These are phyloP conservation scores for Magnusiomyces magnusii DNA, from an alignment of 1,139 yeast genomes.

Conservation along the genomic window DNA sequence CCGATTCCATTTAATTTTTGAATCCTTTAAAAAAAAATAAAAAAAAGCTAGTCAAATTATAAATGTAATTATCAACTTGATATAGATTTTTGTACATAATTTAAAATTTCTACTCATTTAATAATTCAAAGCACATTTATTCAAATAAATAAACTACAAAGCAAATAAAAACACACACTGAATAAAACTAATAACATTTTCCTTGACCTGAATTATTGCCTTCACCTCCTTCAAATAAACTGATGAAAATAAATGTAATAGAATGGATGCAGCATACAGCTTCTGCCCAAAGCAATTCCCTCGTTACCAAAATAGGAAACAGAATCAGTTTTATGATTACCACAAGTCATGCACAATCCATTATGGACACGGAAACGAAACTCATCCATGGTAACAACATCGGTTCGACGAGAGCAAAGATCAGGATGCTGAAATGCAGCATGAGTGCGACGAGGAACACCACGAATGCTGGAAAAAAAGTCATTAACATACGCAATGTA, in stretches of 20 bases:
- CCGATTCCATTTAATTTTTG: neutral
- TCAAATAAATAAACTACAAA: too few species aligned
- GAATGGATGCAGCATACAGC: neutral
- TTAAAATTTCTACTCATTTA: neutral
- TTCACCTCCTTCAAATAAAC: neutral
- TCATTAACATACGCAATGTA: too few species aligned
- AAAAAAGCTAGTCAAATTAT: too few species aligned
- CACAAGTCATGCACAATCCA: constrained; percentile 1
- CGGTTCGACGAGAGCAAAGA: too few species aligned
- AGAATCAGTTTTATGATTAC: neutral
- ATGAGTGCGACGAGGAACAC: too few species aligned
- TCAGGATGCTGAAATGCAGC: too few species aligned
- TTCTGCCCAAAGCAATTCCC: neutral
- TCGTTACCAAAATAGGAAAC: neutral
- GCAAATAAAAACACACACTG: neutral
- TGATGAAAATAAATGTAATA: neutral
- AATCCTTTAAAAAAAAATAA: neutral
- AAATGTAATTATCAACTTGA: neutral
- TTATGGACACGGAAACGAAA: neutral
- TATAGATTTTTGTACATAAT: neutral
- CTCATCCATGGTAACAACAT: neutral
- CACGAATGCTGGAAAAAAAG: too few species aligned
- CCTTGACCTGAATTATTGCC: neutral
- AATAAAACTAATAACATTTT: neutral
- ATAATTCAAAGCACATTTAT: neutral